phyloP scores from a whole-genome alignment of 2,329 filamentous ascomycete genomes.

The Lachnum nothofagi region DNA sequence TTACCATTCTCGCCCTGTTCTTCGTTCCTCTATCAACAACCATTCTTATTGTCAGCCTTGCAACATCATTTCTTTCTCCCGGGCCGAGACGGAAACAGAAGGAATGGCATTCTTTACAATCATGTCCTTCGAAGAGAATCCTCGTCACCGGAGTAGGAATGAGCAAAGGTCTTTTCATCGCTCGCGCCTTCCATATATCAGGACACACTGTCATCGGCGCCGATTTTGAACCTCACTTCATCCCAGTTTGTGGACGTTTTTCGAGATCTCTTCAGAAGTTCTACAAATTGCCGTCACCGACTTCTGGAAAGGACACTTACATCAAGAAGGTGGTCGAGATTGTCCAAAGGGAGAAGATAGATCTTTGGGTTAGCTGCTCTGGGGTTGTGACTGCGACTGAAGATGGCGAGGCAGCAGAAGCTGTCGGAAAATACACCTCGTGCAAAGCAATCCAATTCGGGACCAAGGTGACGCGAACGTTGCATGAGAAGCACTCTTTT shows the following conservation, averaged over 20 bases:
- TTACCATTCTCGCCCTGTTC: slow-evolving; percentile 31
- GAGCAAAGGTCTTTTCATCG: slow-evolving; percentile 63
- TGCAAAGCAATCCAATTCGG: slow-evolving; percentile 63
- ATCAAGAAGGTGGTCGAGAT: slow-evolving; percentile 52
- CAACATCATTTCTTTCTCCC: neutral
- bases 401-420: slow-evolving; percentile 60
- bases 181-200: slow-evolving; percentile 57
- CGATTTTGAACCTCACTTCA: slow-evolving; percentile 50
- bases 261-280: slow-evolving; percentile 54
- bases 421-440: slow-evolving; percentile 50
- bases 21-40: slow-evolving; percentile 12
- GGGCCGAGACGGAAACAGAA: neutral
- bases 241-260: slow-evolving; percentile 50
- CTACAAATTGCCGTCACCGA: slow-evolving; percentile 40
- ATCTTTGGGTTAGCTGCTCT: slow-evolving; percentile 71
- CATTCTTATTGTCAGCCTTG: slow-evolving; percentile 9
- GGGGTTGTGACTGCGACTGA: slow-evolving; percentile 61
- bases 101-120: slow-evolving; percentile 13
- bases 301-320: slow-evolving; percentile 42
- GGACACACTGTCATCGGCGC: slow-evolving; percentile 69
- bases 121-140: slow-evolving; percentile 37
- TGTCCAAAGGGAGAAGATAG: slow-evolving; percentile 54
- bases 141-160: slow-evolving; percentile 70
- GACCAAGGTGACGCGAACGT: slow-evolving; percentile 46
- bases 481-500: slow-evolving; percentile 64